A percentile compares a stretch with the other conserved stretches of the same genome.
phyloP scores from a whole-genome alignment of 2,329 filamentous ascomycete genomes.

The Fusarium drepaniforme region DNA sequence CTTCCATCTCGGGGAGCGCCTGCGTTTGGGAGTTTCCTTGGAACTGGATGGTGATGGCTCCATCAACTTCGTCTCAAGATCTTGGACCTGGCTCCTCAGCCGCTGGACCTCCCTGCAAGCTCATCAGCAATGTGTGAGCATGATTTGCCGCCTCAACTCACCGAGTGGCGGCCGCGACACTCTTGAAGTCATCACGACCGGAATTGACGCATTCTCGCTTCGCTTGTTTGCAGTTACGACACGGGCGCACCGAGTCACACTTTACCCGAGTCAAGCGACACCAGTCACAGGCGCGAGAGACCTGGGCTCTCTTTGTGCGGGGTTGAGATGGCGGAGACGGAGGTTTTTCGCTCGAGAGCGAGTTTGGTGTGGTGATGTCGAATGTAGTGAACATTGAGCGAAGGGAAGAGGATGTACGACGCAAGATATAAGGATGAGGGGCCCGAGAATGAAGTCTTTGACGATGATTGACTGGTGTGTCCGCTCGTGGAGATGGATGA shows the following conservation, averaged over 20 bases:
- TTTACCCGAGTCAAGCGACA: constrained; percentile 47
- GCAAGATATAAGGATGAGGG: neutral
- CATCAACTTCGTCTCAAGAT: constrained; percentile 35
- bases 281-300: constrained; percentile 48
- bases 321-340: constrained; percentile 33
- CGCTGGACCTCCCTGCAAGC: constrained; percentile 39
- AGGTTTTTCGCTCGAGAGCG: constrained; percentile 29
- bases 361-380: constrained; percentile 30
- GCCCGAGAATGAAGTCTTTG: neutral
- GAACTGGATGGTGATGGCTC: neutral
- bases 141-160: neutral
- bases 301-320: constrained; percentile 45
- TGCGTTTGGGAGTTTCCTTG: neutral
- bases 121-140: neutral
- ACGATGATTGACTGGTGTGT: neutral
- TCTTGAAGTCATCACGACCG: constrained; percentile 42
- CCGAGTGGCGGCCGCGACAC: constrained; percentile 42
- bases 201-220: constrained; percentile 40
- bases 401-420: neutral
- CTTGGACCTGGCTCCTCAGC: constrained; percentile 33
- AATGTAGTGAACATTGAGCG: constrained; percentile 42
- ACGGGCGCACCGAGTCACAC: constrained; percentile 45
- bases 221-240: constrained; percentile 42
- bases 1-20: constrained; percentile 15
- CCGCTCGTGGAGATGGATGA: neutral